These are phyloP conservation scores for Handroanthus guayacan DNA, from an alignment of 257 asterid genomes.

Conservation along the genomic window DNA sequence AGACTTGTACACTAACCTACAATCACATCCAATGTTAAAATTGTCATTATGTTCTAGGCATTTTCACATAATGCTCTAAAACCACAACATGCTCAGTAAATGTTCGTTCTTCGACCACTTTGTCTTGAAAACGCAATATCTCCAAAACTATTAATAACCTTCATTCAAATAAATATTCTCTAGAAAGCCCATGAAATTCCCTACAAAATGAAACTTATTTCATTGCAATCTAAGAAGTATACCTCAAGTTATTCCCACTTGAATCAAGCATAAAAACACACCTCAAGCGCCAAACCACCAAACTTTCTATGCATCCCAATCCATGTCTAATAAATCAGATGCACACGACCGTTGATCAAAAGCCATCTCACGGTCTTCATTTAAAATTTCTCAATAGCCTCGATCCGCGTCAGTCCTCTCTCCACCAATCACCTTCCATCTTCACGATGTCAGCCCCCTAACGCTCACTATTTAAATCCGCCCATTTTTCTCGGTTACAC, in stretches of 20 bases:
- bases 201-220: slow-evolving; percentile 36
- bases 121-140: slow-evolving; percentile 38
- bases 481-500: slow-evolving; percentile 1
- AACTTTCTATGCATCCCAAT: slow-evolving; percentile 37
- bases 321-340: slow-evolving; percentile 34
- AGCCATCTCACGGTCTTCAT: slow-evolving; percentile 42
- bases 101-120: slow-evolving; percentile 53
- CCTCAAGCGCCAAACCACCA: slow-evolving; percentile 15
- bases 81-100: slow-evolving; percentile 40
- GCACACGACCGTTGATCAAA: slow-evolving; percentile 43
- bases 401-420: slow-evolving; percentile 46
- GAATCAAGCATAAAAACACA: slow-evolving; percentile 76
- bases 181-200: slow-evolving; percentile 60
- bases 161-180: slow-evolving; percentile 5
- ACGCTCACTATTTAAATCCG: slow-evolving; percentile 40
- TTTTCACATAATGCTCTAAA: slow-evolving; percentile 39
- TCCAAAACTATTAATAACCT: slow-evolving; percentile 17
- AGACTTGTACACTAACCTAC: slow-evolving; percentile 36
- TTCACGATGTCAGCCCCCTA: slow-evolving; percentile 15
- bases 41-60: slow-evolving; percentile 23
- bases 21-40: slow-evolving; percentile 24
- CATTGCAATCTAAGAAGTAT: slow-evolving; percentile 36
- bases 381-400: slow-evolving; percentile 25
- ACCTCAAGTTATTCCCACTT: slow-evolving; percentile 46
- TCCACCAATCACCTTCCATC: slow-evolving; percentile 46